Conservation (phyloP, 2,329 filamentous ascomycete species). For the Fusarium camptoceras region DNA sequence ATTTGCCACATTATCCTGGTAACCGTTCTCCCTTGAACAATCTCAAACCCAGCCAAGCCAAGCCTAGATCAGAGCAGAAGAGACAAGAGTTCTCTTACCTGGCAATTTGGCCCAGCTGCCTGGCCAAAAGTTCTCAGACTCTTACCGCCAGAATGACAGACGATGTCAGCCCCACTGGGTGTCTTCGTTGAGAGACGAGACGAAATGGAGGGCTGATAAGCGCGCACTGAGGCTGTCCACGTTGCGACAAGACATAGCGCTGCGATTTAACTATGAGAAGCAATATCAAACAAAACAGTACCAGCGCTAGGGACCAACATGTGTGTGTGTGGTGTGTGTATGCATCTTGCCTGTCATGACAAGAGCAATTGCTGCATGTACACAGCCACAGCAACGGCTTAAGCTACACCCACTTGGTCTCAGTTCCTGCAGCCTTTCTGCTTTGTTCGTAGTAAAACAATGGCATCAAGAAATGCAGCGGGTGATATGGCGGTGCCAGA, state of each 20-base stretch:
- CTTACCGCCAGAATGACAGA: constrained; percentile 28
- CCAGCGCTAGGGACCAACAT: constrained; percentile 32
- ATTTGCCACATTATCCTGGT: constrained; percentile 33
- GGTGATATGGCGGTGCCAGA: constrained; percentile 18
- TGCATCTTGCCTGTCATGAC: constrained; percentile 21
- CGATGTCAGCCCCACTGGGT: constrained; percentile 25
- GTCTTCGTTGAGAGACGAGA: constrained; percentile 31
- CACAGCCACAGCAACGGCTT: constrained; percentile 40
- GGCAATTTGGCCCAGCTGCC: constrained; percentile 16
- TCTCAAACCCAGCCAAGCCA: constrained; percentile 34
- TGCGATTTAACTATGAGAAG: constrained; percentile 34
- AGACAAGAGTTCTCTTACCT: constrained; percentile 10
- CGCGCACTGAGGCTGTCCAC: constrained; percentile 37
- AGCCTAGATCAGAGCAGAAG: constrained; percentile 20
- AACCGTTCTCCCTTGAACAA: constrained; percentile 36
- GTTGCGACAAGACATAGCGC: constrained; percentile 44
- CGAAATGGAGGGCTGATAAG: constrained; percentile 29
- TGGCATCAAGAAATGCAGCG: constrained; percentile 26
- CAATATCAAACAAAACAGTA: constrained; percentile 38
- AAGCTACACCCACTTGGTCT: constrained; percentile 36
- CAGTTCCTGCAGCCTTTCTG: constrained; percentile 40
- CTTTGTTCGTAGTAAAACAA: constrained; percentile 29
- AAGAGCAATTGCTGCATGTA: constrained; percentile 12
- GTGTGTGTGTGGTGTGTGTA: constrained; percentile 7
- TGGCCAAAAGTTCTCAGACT: constrained; percentile 22